These are phyloP conservation scores for Dactylonectria estremocensis DNA, from an alignment of 2,329 filamentous ascomycete species.

Conservation along the genomic window DNA sequence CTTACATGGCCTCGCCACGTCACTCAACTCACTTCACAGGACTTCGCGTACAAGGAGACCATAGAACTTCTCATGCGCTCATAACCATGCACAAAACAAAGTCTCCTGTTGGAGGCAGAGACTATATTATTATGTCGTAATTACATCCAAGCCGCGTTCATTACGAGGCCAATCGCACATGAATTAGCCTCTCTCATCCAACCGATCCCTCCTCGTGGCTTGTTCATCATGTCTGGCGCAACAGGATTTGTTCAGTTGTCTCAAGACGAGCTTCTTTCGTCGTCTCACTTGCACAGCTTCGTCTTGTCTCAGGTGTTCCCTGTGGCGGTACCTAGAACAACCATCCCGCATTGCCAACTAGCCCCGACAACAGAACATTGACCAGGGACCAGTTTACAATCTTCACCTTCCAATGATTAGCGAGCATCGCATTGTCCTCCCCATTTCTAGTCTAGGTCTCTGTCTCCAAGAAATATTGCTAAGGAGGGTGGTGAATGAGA, in stretches of 20 bases:
- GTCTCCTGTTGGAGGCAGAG: slow-evolving; percentile 25
- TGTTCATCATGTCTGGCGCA: slow-evolving; percentile 13
- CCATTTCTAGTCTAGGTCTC: slow-evolving; percentile 31
- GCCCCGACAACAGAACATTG: background rate
- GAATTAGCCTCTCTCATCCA: slow-evolving; percentile 14
- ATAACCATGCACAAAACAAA: background rate
- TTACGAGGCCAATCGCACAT: slow-evolving; percentile 31
- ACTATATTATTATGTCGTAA: slow-evolving; percentile 44
- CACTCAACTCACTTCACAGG: background rate
- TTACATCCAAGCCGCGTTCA: slow-evolving; percentile 37
- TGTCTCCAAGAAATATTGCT: slow-evolving; percentile 27
- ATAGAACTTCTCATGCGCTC: background rate
- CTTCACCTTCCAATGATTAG: slow-evolving; percentile 16
- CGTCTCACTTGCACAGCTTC: background rate
- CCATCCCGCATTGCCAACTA: background rate
- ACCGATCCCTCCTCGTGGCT: background rate
- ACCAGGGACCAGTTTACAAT: background rate
- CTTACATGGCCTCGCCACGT: background rate
- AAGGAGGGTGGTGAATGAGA: slow-evolving; percentile 30
- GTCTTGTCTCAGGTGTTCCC: slow-evolving; percentile 1
- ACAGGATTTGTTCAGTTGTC: slow-evolving; percentile 10
- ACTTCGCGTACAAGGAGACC: background rate
- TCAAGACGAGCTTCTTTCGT: slow-evolving; percentile 1
- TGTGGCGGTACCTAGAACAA: background rate
- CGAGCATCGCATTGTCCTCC: slow-evolving; percentile 15